Base-by-base conservation (phyloP, 352 stramenopile species). In the Achlya hypogyna region DNA sequence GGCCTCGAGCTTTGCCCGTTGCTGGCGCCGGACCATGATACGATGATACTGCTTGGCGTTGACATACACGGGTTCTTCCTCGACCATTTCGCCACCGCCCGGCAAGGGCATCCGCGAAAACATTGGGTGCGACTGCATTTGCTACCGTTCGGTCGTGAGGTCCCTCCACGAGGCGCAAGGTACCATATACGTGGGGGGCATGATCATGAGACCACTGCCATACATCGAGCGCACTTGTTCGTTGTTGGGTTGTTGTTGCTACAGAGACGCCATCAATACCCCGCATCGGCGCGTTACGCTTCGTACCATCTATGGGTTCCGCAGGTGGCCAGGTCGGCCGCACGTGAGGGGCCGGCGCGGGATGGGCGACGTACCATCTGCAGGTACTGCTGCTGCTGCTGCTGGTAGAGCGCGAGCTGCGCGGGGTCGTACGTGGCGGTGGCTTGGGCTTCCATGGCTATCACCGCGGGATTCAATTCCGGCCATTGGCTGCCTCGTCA, bases 31-130 rank as follows among this genome's bases (percentile, higher is more conserved):
- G 54, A 94, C 86, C 79, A 96, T 87, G 67, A 96, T 96, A 22
- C 87, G 82, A 69, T 94, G 84, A 69, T 96, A 96, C 69, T 96
- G 87, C 75, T 96, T 96, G 53, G 86, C 87, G 67, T 96, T 96
- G 40, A 96, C 87, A 69, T 95, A 96, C 40, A 96, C 84, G 5
- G 87, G 87, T 53, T 94, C 85, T 69, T 96, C 87, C 34, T 96
- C 87, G 2, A 82, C 72, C 68, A 84, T 75, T 63, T 91, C 79
- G 27, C 69, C 51, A 0, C 78, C 62, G 40, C 73, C 75, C 28
- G 68, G 63, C 10, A 69, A 69, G 2, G 78, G 74, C 60, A 84
- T 78, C 58, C 83, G 80, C 28, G 78, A 75, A 54, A 89, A 87
- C 34, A 89, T 73, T 3, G 52, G 29, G 45, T 63, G 52, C 23